Evolutionary conservation across 257 asterid species (phyloP), one percentile per base, ranked within the genome.

Genomic region (Lavandula angustifolia): DNA sequence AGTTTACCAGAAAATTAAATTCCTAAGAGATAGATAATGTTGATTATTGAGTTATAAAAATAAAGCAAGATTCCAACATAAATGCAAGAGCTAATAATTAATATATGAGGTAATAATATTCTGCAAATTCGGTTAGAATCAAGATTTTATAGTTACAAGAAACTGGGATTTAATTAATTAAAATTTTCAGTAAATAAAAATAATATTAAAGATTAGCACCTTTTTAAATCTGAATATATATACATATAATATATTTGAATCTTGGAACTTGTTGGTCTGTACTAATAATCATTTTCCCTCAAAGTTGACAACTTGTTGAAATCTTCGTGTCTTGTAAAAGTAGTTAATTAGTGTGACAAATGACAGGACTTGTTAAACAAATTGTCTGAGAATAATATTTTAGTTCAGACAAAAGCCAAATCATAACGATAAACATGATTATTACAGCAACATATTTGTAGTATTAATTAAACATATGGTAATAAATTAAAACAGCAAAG

Each of bases 291-390:
- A 74, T 74, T 70, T 60, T 69, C 62, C 60, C 59, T 69, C 61
- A 70, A 73, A 73, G 79, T 74, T 56, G 53, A 58, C 80, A 49
- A 74, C 73, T 63, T 75, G 76, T 38, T 66, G 18, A 61, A 58
- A 72, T 79, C 72, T 72, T 62, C 59, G 65, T 65, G 83, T 71
- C 75, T 71, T 71, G 65, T 74, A 68, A 75, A 22, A 75, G 84
- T 55, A 43, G 59, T 41, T 56, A 66, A 60, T 64, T 63, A 34
- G 56, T 78, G 54, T 55, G 53, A 58, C 68, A 63, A 68, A 64
- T 62, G 65, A 71, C 73, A 60, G 48, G 46, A 71, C 51, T 52
- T 60, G 51, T 63, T 57, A 63, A 59, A 53, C 58, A 40, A 8
- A 40, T 40, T 40, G 62, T 38, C 51, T 64, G 42, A 41, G 17